phyloP scores from a whole-genome alignment of 176 grass and related monocot genomes.

The Pharus latifolius region DNA sequence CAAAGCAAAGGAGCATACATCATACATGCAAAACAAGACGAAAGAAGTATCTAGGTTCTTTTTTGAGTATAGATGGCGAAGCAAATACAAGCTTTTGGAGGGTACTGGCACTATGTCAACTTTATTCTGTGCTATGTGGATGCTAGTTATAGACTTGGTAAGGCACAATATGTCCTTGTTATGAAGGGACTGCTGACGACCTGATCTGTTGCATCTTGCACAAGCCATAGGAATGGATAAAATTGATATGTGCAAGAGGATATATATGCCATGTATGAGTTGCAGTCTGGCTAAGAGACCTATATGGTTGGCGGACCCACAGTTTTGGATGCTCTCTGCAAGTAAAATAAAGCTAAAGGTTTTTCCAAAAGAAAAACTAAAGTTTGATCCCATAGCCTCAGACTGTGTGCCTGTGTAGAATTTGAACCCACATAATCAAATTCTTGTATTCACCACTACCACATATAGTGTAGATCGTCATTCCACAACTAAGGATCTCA shows the following conservation, averaged over 20 bases:
- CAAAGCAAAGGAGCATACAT: not conserved
- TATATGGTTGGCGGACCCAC: too few relatives aligned
- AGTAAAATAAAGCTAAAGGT: too few relatives aligned
- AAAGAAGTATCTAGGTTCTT: not conserved
- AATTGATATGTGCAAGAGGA: not conserved
- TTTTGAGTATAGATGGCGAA: too few relatives aligned
- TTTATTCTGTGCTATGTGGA: not conserved
- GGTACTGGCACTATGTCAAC: not conserved
- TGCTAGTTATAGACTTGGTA: not conserved
- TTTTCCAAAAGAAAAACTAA: too few relatives aligned
- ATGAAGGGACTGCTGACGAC: not conserved
- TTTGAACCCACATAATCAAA: too few relatives aligned
- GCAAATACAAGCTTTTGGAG: not conserved
- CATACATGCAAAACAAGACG: not conserved
- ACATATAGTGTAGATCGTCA: too few relatives aligned
- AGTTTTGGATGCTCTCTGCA: too few relatives aligned
- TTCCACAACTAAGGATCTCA: constrained; percentile 7
- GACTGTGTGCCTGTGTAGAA: too few relatives aligned
- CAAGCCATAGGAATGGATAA: constrained; percentile 3
- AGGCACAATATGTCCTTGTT: not conserved
- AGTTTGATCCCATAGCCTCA: too few relatives aligned
- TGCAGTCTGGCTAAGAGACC: too few relatives aligned
- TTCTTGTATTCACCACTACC: too few relatives aligned
- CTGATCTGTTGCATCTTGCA: not conserved
- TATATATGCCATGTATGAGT: not conserved